Base-by-base conservation (phyloP, 306 rosid genomes). In the Pyrus communis region DNA sequence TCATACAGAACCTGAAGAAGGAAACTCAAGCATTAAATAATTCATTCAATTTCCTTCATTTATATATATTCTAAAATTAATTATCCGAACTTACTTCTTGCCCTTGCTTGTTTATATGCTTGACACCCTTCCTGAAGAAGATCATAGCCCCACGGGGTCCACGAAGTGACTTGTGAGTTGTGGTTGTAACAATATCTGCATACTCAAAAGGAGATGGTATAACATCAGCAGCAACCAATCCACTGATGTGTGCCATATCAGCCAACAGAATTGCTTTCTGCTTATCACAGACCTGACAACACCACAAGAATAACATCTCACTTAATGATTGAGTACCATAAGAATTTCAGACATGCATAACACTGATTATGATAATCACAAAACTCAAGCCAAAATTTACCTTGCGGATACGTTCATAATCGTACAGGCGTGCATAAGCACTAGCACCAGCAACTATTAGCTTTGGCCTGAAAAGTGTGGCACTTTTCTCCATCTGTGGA, bases 121-220 rank as follows among this genome's bases (percentile, higher is more conserved):
- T 94, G 38, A 94, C 74, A 42, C 98, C 98, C 88, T 91, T 94
- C 85, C 94, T 86, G 83, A 85, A 94, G 84, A 94, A 91, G 71
- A 94, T 94, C 98, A 94, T 91, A 73, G 98, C 97, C 78, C 97
- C 98, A 51, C 96, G 98, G 65, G 98, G 98, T 68, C 97, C 98
- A 52, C 98, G 98, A 61, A 94, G 94, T 78, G 97, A 91, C 87
- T 94, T 94, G 38, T 91, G 97, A 11, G 97, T 91, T 77, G 98
- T 94, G 69, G 98, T 94, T 62, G 98, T 94, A 75, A 93, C 97
- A 70, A 93, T 73, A 87, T 87, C 85, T 31, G 87, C 82, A 71
- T 79, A 68, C 38, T 85, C 86, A 54, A 85, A 85, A 75, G 88
- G 86, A 30, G 88, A 85, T 67, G 88, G 88, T 71, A 85, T 85